A percentile compares a stretch with the other conserved stretches of the same genome.
Conservation (phyloP, 2,329 filamentous ascomycete genomes). For the Fusarium xyrophilum region DNA sequence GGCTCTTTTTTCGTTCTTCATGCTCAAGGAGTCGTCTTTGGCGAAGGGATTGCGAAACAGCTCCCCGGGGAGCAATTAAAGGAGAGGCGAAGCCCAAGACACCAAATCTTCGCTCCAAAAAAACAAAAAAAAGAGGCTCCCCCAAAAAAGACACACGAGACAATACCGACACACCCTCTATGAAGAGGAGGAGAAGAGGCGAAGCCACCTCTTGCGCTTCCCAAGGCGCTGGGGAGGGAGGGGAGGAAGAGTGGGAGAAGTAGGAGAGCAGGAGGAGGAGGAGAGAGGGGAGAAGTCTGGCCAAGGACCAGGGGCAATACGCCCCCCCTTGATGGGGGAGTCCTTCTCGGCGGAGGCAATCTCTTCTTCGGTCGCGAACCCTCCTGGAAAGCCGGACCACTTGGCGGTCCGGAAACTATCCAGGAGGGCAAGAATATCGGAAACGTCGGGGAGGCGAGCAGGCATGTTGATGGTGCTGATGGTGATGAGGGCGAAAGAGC, state of each 20-base stretch:
- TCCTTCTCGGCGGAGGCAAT: neutral
- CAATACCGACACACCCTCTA: neutral
- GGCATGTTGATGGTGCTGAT: neutral
- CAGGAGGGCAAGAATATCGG: neutral
- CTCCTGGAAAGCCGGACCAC: neutral
- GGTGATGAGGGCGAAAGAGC: neutral
- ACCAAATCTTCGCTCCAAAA: neutral
- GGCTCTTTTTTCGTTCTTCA: neutral
- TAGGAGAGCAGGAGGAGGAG: neutral
- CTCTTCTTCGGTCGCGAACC: neutral
- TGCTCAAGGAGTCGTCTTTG: neutral
- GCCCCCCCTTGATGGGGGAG: neutral
- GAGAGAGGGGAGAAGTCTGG: too few species aligned
- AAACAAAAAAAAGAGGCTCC: too few species aligned
- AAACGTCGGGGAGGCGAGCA: neutral
- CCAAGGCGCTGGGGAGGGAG: too few species aligned
- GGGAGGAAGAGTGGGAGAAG: too few species aligned
- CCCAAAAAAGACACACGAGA: neutral
- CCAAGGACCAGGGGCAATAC: neutral
- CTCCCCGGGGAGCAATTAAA: fast-evolving
- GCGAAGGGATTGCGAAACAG: neutral
- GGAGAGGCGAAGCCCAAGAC: neutral
- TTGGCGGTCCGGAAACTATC: neutral
- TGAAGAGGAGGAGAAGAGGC: neutral
- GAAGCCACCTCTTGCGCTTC: too few species aligned